A percentile compares a stretch with the other conserved stretches of the same genome.
These are phyloP conservation scores for Coprinopsis sp. DNA, from an alignment of 768 basidiomycete species.

Conservation along the genomic window DNA sequence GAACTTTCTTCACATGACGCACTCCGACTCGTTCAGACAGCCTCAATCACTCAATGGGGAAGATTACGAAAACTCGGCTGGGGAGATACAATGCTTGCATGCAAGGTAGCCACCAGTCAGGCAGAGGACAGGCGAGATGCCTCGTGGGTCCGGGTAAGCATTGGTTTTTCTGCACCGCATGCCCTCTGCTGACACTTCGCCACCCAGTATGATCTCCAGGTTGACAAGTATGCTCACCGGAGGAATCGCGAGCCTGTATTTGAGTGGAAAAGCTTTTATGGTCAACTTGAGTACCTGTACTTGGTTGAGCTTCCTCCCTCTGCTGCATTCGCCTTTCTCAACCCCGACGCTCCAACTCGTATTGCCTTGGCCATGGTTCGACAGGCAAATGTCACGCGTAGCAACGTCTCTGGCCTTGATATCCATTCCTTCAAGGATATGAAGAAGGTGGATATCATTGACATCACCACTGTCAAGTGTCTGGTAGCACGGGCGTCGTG, in stretches of 20 bases:
- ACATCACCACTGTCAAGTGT: slow-evolving; percentile 24
- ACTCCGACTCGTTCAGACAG: too few species aligned
- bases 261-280: background rate
- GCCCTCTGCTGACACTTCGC: background rate
- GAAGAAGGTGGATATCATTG: slow-evolving; percentile 19
- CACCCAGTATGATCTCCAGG: background rate
- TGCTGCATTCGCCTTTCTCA: background rate
- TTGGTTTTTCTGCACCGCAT: background rate
- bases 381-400: background rate
- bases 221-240: background rate
- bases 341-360: background rate
- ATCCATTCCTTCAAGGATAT: slow-evolving; percentile 1
- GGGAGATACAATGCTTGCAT: slow-evolving; percentile 6
- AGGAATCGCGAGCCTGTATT: background rate
- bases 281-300: background rate
- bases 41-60: too few species aligned
- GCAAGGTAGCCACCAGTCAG: background rate
- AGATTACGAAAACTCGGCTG: background rate
- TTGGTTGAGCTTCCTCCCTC: background rate
- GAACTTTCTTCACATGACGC: too few species aligned
- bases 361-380: background rate
- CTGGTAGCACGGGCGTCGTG: slow-evolving; percentile 21
- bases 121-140: slow-evolving; percentile 4
- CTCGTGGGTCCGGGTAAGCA: slow-evolving; percentile 1
- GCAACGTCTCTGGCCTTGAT: background rate